Percentiles rank a stretch among this genome's conserved stretches.
phyloP scores from a whole-genome alignment of 2,329 filamentous ascomycete genomes.

The Neonectria punicea region DNA sequence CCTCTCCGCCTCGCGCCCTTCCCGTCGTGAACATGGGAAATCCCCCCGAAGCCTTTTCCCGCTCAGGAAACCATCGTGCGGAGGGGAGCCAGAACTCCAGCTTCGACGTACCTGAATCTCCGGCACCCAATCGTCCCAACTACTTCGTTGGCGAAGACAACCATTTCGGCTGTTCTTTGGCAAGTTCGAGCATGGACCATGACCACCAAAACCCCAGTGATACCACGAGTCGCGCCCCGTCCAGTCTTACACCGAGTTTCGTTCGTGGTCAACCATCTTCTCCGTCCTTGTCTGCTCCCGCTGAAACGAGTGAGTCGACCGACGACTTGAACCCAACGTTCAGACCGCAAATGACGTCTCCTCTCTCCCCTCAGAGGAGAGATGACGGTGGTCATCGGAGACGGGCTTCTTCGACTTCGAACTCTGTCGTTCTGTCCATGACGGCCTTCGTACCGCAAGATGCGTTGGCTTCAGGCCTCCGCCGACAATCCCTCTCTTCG shows the following conservation, averaged over 20 bases:
- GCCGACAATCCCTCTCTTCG: not conserved
- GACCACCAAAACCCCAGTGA: not conserved
- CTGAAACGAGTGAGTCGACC: not conserved
- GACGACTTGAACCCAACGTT: not conserved
- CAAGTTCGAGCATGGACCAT: not conserved
- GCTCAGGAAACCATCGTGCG: not conserved
- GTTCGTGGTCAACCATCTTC: not conserved
- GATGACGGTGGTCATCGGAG: not conserved
- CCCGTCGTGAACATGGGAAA: not conserved
- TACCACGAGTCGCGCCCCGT: not conserved
- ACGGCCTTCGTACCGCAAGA: not conserved
- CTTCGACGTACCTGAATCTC: not conserved
- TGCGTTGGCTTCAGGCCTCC: not conserved
- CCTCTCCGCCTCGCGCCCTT: not conserved
- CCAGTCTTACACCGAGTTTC: not conserved
- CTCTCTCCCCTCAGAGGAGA: not conserved
- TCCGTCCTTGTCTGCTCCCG: not conserved
- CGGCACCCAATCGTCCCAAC: not conserved
- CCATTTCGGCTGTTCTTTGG: not conserved
- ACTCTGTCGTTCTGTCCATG: not conserved
- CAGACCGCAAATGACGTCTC: not conserved
- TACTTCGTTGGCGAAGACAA: too few relatives aligned
- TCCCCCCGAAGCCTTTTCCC: not conserved
- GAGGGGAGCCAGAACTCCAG: not conserved
- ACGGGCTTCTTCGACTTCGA: not conserved